Conservation (phyloP, 2,329 filamentous ascomycete species). For the Onygenales sp. region DNA sequence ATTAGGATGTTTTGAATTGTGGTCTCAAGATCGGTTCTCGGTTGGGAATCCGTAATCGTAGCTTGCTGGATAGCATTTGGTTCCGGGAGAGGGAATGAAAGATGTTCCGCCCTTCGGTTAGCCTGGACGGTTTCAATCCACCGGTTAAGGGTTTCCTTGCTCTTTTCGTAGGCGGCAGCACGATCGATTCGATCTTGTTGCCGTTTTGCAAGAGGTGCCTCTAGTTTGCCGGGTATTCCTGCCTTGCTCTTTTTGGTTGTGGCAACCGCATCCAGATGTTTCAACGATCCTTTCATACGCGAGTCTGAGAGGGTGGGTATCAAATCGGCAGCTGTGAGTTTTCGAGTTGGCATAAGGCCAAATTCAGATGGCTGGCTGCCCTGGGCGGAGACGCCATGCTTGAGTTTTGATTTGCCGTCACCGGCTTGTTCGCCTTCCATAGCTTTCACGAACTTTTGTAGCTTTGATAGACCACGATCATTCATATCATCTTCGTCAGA, state of each 20-base stretch:
- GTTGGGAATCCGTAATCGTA: conserved; percentile 46
- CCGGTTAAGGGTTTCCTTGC: conserved; percentile 77
- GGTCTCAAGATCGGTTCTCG: conserved; percentile 72
- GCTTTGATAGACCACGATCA: conserved; percentile 48
- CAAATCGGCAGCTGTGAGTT: conserved; percentile 67
- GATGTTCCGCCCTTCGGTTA: conserved; percentile 81
- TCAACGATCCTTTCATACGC: conserved; percentile 67
- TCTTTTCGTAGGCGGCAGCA: conserved; percentile 74
- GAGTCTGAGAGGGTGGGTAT: conserved; percentile 64
- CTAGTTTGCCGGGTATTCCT: conserved; percentile 57
- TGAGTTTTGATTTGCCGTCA: conserved; percentile 20
- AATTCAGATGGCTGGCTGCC: conserved; percentile 55
- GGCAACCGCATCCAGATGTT: conserved; percentile 47
- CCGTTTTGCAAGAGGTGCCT: conserved; percentile 71
- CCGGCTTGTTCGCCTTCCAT: conserved; percentile 39
- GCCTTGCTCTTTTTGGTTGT: conserved; percentile 40
- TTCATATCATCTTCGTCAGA: conserved; percentile 40
- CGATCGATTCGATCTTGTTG: conserved; percentile 82
- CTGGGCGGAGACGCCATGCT: conserved; percentile 40
- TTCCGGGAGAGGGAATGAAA: conserved; percentile 76
- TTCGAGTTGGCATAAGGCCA: conserved; percentile 49
- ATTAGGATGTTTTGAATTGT: conserved; percentile 83
- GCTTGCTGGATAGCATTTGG: conserved; percentile 53
- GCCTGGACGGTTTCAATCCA: conserved; percentile 95
- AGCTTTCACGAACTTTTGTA: conserved; percentile 60